Percentiles rank a stretch among this genome's conserved stretches.
These are phyloP conservation scores for Chaetomium sp. DNA, from an alignment of 2,329 filamentous ascomycete genomes.

Conservation along the genomic window DNA sequence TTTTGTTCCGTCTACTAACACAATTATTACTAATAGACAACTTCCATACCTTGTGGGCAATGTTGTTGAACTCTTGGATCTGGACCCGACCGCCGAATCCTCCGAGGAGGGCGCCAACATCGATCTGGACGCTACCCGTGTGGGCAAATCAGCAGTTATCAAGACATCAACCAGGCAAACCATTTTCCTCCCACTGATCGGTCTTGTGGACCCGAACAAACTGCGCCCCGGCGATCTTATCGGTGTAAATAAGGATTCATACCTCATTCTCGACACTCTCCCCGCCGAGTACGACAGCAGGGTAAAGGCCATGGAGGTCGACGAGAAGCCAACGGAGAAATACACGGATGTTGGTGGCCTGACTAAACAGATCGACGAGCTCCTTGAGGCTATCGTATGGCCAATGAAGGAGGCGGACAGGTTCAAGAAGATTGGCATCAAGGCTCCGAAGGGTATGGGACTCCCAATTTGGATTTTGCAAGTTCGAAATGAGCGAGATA, in stretches of 20 bases:
- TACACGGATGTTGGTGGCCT: slow-evolving; percentile 96
- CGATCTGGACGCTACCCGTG: slow-evolving; percentile 90
- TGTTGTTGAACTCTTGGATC: slow-evolving; percentile 92
- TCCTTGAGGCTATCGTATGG: slow-evolving; percentile 98
- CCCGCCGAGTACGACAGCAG: slow-evolving; percentile 97
- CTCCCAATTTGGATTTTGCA: neutral
- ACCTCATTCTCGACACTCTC: slow-evolving; percentile 91
- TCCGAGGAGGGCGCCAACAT: slow-evolving; percentile 98
- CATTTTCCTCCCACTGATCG: slow-evolving; percentile 95
- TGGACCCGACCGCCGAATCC: slow-evolving; percentile 92
- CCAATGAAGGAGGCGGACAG: slow-evolving; percentile 99
- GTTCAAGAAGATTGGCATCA: slow-evolving; percentile 99
- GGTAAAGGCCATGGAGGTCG: slow-evolving; percentile 99
- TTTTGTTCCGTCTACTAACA: neutral
- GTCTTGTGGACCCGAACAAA: slow-evolving; percentile 89
- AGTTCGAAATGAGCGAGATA: slow-evolving; percentile 3
- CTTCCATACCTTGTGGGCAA: slow-evolving; percentile 97
- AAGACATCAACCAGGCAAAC: slow-evolving; percentile 98
- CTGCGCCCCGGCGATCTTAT: slow-evolving; percentile 95
- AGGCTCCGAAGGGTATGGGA: slow-evolving; percentile 85
- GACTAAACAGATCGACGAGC: slow-evolving; percentile 98
- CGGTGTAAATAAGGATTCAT: slow-evolving; percentile 98
- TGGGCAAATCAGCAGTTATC: slow-evolving; percentile 98
- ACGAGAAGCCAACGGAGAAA: slow-evolving; percentile 99
- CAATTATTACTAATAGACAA: slow-evolving; percentile 55